Percentiles rank a stretch among this genome's conserved stretches.
These are phyloP conservation scores for Candida saitoana DNA, from an alignment of 805 yeast species.

Conservation along the genomic window DNA sequence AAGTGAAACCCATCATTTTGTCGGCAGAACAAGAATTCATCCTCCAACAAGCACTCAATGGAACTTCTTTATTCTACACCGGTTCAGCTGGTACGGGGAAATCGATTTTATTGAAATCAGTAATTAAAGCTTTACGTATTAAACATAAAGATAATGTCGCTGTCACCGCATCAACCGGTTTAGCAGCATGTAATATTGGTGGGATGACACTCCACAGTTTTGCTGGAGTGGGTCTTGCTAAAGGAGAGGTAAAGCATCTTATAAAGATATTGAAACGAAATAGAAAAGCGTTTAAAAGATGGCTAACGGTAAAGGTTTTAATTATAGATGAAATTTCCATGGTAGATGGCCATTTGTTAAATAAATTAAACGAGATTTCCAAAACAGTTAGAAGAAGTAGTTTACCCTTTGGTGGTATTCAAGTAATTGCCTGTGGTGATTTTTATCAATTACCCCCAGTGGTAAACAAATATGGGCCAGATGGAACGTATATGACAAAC, in stretches of 20 bases:
- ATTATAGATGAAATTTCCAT: conserved; percentile 77
- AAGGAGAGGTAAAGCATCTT: conserved; percentile 44
- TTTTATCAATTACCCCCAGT: conserved; percentile 83
- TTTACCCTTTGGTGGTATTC: conserved; percentile 77
- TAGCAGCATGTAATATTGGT: conserved; percentile 79
- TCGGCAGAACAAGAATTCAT: conserved; percentile 62
- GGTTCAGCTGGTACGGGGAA: conserved; percentile 99
- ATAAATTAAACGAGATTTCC: conserved; percentile 61
- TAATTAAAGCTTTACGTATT: conserved; percentile 50
- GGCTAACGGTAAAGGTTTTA: conserved; percentile 56
- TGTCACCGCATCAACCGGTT: conserved; percentile 80
- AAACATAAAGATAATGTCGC: conserved; percentile 55
- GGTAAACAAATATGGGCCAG: conserved; percentile 26
- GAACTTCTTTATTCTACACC: conserved; percentile 78
- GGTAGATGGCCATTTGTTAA: conserved; percentile 67
- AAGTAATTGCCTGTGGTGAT: conserved; percentile 73
- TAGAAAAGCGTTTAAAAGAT: conserved; percentile 46
- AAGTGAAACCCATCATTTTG: conserved; percentile 34
- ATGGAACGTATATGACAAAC: conserved; percentile 20
- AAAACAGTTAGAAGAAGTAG: conserved; percentile 41
- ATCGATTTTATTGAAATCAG: conserved; percentile 70
- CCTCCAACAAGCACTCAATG: conserved; percentile 57
- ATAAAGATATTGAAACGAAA: conserved; percentile 52
- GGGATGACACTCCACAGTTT: conserved; percentile 75
- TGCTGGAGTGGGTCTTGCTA: conserved; percentile 74